Evolutionary conservation across 2,329 filamentous ascomycete genomes (phyloP).

Genomic region (Alternaria gaisen): DNA sequence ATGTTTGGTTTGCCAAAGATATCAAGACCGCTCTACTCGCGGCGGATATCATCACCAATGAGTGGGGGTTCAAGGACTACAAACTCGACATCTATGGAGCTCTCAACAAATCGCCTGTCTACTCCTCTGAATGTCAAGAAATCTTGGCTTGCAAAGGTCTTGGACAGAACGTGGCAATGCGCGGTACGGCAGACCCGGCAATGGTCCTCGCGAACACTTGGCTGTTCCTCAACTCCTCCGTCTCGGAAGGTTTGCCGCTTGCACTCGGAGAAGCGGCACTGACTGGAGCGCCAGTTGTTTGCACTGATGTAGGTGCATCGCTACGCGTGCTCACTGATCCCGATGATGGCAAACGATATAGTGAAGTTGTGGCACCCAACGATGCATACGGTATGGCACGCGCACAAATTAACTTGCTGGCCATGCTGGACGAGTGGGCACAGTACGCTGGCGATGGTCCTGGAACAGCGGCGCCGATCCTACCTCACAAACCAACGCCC

Average conservation of each 20-base stretch:
- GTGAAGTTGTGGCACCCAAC: constrained; percentile 71
- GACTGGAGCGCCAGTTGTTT: constrained; percentile 65
- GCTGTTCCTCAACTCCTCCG: constrained; percentile 63
- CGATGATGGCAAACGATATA: constrained; percentile 60
- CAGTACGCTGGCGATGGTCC: constrained; percentile 64
- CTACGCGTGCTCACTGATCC: constrained; percentile 65
- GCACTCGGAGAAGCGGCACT: constrained; percentile 67
- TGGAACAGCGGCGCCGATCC: constrained; percentile 50
- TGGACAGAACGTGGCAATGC: constrained; percentile 60
- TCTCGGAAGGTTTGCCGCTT: constrained; percentile 65
- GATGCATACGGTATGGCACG: constrained; percentile 67
- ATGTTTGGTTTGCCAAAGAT: constrained; percentile 68
- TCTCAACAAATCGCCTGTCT: constrained; percentile 69
- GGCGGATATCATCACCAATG: constrained; percentile 71
- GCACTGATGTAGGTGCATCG: constrained; percentile 65
- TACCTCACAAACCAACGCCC: constrained; percentile 59
- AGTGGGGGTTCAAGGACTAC: constrained; percentile 72
- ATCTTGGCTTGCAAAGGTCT: constrained; percentile 66
- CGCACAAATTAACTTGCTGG: constrained; percentile 70
- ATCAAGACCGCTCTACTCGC: constrained; percentile 71
- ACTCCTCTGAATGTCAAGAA: constrained; percentile 67
- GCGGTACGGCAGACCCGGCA: constrained; percentile 64
- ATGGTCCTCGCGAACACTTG: constrained; percentile 55
- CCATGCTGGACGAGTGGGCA: constrained; percentile 69
- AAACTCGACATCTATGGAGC: constrained; percentile 70